Conservation (phyloP, 2,329 filamentous ascomycete genomes). For the Nannizziopsis barbatae region DNA sequence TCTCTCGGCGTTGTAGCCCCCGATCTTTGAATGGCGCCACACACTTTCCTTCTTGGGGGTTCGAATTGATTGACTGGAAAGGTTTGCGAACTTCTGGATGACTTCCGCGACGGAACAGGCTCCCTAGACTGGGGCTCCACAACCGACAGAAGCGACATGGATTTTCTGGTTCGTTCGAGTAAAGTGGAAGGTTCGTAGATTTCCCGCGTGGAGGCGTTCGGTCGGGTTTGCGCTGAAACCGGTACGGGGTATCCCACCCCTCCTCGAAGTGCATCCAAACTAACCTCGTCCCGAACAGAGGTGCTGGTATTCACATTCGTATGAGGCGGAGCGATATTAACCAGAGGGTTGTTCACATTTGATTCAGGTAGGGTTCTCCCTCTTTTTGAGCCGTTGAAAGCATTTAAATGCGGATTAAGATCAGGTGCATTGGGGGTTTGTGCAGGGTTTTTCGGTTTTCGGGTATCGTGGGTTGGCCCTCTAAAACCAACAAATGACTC, state of each 20-base stretch:
- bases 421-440: too few relatives aligned
- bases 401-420: too few relatives aligned
- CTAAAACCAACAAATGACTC: conserved; percentile 11
- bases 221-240: background rate
- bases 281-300: too few relatives aligned
- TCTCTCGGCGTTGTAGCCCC: conserved; percentile 48
- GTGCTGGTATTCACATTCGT: too few relatives aligned
- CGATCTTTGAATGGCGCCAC: conserved; percentile 14
- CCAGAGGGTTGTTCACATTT: too few relatives aligned
- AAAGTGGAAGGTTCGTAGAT: conserved; percentile 37
- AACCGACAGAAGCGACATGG: conserved; percentile 55
- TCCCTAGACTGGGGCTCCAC: conserved; percentile 18
- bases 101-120: conserved; percentile 16
- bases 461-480: background rate
- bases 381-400: too few relatives aligned
- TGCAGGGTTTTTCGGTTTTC: background rate
- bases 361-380: too few relatives aligned
- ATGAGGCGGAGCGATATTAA: too few relatives aligned
- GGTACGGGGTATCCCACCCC: too few relatives aligned
- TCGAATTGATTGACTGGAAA: conserved; percentile 49
- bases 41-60: conserved; percentile 31
- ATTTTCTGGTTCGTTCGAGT: conserved; percentile 67
- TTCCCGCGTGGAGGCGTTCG: background rate
- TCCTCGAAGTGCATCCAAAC: too few relatives aligned
- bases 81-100: conserved; percentile 28